Conservation (phyloP, 345 rosid species). For the Toxicodendron radicans region DNA sequence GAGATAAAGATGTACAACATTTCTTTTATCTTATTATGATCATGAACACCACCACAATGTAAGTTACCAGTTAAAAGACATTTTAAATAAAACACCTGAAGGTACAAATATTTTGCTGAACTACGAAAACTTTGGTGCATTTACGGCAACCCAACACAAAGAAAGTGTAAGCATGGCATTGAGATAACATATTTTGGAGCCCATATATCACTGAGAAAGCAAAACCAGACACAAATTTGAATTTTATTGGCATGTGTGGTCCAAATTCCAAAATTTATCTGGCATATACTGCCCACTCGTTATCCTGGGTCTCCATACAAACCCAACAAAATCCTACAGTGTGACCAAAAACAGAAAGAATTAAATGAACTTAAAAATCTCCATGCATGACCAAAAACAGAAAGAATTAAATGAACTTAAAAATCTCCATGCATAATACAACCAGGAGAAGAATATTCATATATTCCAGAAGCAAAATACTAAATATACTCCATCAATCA, state of each 20-base stretch:
- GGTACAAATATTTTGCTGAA: too few relatives aligned
- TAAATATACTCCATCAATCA: slow-evolving; percentile 3
- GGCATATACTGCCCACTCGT: neutral
- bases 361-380: neutral
- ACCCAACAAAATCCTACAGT: neutral
- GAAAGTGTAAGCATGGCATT: neutral
- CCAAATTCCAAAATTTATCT: neutral
- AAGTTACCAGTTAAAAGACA: too few relatives aligned
- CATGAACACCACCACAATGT: too few relatives aligned
- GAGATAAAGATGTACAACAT: too few relatives aligned
- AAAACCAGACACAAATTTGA: neutral
- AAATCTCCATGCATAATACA: neutral
- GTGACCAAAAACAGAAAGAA: neutral
- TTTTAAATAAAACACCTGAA: too few relatives aligned
- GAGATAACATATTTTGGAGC: neutral
- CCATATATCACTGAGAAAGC: neutral
- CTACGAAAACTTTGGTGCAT: neutral
- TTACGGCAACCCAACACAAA: neutral
- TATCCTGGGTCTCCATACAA: neutral
- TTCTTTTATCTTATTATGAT: too few relatives aligned
- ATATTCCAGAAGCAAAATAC: slow-evolving; percentile 5
- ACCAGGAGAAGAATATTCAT: neutral
- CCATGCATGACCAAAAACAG: neutral
- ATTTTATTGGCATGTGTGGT: neutral
- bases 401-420: neutral